Evolutionary conservation across 2,329 filamentous ascomycete species (phyloP).

Genomic region (Xylaria sp.): DNA sequence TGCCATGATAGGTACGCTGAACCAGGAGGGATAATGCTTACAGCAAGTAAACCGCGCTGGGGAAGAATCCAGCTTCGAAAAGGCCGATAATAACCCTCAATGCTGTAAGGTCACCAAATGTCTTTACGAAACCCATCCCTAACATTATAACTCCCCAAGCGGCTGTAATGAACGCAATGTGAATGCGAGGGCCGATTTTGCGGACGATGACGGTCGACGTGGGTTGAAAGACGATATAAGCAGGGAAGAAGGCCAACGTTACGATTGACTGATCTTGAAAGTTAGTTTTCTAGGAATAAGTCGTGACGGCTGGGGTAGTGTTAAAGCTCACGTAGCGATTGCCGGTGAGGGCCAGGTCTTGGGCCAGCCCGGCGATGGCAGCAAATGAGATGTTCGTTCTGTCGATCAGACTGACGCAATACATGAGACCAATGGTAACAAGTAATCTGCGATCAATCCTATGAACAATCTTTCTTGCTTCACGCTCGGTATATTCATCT

Average conservation of each 20-base stretch:
- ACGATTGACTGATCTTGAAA: constrained; percentile 57
- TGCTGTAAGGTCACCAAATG: constrained; percentile 57
- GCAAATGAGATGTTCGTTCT: constrained; percentile 77
- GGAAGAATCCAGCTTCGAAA: constrained; percentile 75
- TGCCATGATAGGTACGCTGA: not conserved
- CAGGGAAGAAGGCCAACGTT: constrained; percentile 75
- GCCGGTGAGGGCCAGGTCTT: constrained; percentile 52
- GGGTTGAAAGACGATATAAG: constrained; percentile 74
- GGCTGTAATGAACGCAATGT: constrained; percentile 59
- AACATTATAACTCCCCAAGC: constrained; percentile 68
- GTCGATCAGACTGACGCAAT: constrained; percentile 80
- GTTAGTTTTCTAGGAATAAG: constrained; percentile 1
- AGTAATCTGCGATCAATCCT: constrained; percentile 72
- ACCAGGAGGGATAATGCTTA: constrained; percentile 38
- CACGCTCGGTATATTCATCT: constrained; percentile 59
- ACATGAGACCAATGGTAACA: constrained; percentile 67
- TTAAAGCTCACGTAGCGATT: constrained; percentile 45
- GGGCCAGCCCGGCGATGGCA: constrained; percentile 69
- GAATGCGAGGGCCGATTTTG: constrained; percentile 66
- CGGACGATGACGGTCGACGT: constrained; percentile 72
- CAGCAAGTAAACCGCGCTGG: constrained; percentile 72
- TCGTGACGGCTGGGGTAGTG: not conserved
- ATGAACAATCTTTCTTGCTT: constrained; percentile 71
- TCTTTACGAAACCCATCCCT: constrained; percentile 66
- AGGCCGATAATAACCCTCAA: constrained; percentile 65